A percentile compares a stretch with the other conserved stretches of the same genome.
phyloP scores from a whole-genome alignment of 139 green algal species.

The Chlorella sp. region DNA sequence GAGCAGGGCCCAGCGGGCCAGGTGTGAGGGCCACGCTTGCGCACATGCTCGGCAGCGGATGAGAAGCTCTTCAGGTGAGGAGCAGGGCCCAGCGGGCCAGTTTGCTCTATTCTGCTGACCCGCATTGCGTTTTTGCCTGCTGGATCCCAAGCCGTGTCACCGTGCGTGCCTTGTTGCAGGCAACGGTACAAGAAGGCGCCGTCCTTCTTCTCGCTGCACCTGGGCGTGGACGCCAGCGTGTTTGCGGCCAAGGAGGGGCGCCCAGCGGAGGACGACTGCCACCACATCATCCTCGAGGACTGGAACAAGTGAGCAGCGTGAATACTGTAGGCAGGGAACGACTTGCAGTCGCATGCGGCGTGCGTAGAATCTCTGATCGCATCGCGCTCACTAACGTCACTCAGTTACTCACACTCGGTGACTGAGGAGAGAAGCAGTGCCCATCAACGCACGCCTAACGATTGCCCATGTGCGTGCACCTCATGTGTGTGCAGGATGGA shows the following conservation, averaged over 20 bases:
- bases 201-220: conserved; percentile 90
- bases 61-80: conserved; percentile 57
- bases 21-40: conserved; percentile 99
- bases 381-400: background rate
- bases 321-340: too few species aligned
- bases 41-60: conserved; percentile 57
- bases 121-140: too few species aligned
- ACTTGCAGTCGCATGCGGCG: background rate
- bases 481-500: conserved; percentile 9
- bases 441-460: background rate
- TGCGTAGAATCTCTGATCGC: background rate
- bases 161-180: conserved; percentile 18
- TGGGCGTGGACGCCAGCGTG: conserved; percentile 73
- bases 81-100: background rate
- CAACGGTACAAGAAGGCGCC: conserved; percentile 88
- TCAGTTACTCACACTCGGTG: background rate
- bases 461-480: background rate
- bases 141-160: too few species aligned
- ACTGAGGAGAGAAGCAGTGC: background rate
- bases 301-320: conserved; percentile 51
- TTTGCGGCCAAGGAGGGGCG: conserved; percentile 32
- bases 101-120: too few species aligned
- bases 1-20: background rate
- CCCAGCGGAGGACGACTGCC: conserved; percentile 46
- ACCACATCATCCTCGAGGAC: conserved; percentile 93